These are phyloP conservation scores for Carnegiea gigantea DNA, from an alignment of 179 eudicot genomes.

Conservation along the genomic window DNA sequence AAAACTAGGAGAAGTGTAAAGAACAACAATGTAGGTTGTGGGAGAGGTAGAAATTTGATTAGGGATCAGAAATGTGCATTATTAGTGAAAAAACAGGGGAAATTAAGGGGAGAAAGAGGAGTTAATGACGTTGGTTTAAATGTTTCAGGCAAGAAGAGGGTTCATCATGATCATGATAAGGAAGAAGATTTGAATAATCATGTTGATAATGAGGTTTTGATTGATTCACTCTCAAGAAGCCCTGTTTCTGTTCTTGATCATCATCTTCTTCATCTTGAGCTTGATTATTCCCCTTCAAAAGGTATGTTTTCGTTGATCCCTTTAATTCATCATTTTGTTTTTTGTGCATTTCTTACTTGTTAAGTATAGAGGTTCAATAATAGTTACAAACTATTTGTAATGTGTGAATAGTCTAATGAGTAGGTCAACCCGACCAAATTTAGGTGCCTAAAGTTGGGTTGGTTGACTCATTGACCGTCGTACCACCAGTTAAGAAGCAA, in stretches of 20 bases:
- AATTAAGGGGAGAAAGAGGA: neutral
- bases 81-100: conserved; percentile 8
- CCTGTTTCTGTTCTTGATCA: conserved; percentile 40
- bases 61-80: conserved; percentile 23
- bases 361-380: too few relatives aligned
- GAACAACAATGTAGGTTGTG: conserved; percentile 4
- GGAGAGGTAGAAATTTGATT: neutral
- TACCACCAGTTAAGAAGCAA: too few relatives aligned
- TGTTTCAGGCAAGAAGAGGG: conserved; percentile 21
- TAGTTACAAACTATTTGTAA: neutral
- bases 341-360: neutral
- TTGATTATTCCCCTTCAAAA: conserved; percentile 23
- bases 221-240: conserved; percentile 23
- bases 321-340: neutral
- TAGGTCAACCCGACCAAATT: neutral
- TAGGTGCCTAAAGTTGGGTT: too few relatives aligned
- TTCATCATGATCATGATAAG: conserved; percentile 12
- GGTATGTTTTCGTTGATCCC: conserved; percentile 14
- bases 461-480: too few relatives aligned
- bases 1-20: neutral
- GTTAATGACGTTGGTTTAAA: conserved; percentile 14
- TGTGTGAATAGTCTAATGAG: neutral
- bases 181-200: neutral
- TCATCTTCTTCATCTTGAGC: conserved; percentile 13
- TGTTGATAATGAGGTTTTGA: conserved; percentile 19